Evolutionary conservation across 306 rosid species (phyloP), one percentile per base, ranked within the genome.

Genomic region (Lathyrus sativus): DNA sequence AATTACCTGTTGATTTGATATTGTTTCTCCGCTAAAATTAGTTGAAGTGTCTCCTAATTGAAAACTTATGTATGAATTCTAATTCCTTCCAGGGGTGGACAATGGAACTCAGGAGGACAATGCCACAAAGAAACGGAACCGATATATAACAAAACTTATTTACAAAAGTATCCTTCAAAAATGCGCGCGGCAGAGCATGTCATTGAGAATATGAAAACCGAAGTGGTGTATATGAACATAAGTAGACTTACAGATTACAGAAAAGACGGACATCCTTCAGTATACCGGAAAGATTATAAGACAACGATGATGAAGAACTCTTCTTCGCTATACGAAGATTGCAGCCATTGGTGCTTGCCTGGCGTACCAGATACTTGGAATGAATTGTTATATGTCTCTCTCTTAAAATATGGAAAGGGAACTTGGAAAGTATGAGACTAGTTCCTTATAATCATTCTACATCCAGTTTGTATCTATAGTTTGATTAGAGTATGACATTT

Each of bases 91-190:
- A 95, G 99, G 29, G 91, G 97, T 62, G 99, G 99, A 41, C 92
- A 82, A 26, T 95, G 99, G 99, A 90, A 95, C 66, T 90, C 99
- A 2, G 96, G 99, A 31, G 99, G 99, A 63, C 92, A 85, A 44
- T 95, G 99, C 73, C 84, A 84, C 80, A 80, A 77, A 74, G 97
- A 93, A 79, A 79, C 76, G 0, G 92, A 85, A 49, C 99, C 97
- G 22, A 90, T 95, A 71, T 79, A 72, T 11, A 85, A 85, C 44
- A 54, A 68, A 62, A 63, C 84, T 31, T 81, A 77, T 59, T 67
- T 95, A 31, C 72, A 67, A 11, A 89, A 87, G 19, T 81, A 93
- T 81, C 88, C 95, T 33, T 82, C 91, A 4, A 93, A 90, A 75
- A 93, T 93, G 99, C 87, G 89, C 67, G 95, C 86, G 10, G 43